Evolutionary conservation across 805 yeast species (phyloP).

Genomic region (Cyberlindnera euphorbiae): DNA sequence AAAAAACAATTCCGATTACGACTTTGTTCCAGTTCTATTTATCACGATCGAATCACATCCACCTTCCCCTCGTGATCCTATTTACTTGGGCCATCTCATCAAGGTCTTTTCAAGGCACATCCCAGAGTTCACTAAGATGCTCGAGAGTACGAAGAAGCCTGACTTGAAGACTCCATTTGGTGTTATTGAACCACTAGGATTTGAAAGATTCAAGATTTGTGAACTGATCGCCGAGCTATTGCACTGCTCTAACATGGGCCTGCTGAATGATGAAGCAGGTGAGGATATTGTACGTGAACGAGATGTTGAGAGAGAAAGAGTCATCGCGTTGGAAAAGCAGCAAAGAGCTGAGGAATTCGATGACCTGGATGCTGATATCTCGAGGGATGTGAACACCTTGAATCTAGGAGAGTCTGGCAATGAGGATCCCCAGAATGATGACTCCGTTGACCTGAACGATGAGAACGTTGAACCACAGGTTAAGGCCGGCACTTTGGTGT

Average conservation of each 20-base stretch:
- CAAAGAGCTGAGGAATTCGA: constrained; percentile 29
- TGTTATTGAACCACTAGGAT: constrained; percentile 71
- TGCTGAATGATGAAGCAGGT: constrained; percentile 73
- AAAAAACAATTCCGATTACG: constrained; percentile 95
- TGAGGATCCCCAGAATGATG: too few relatives aligned
- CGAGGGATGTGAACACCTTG: constrained; percentile 22
- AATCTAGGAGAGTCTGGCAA: constrained; percentile 16
- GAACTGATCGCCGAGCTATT: constrained; percentile 91
- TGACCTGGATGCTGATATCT: constrained; percentile 29
- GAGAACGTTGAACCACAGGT: too few relatives aligned
- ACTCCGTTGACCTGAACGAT: too few relatives aligned
- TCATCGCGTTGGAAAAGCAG: constrained; percentile 33
- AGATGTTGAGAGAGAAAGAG: constrained; percentile 58
- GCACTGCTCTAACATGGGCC: constrained; percentile 96
- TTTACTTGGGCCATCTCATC: constrained; percentile 83
- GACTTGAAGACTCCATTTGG: constrained; percentile 61
- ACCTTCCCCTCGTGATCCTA: constrained; percentile 88
- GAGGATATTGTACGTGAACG: constrained; percentile 64
- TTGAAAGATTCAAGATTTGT: constrained; percentile 84
- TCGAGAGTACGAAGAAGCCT: constrained; percentile 36
- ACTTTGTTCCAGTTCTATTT: constrained; percentile 77
- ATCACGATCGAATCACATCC: constrained; percentile 85
- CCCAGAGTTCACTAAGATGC: constrained; percentile 60
- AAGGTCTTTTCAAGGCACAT: constrained; percentile 71
- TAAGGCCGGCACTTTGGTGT: constrained; percentile 16